Evolutionary conservation across 2,329 filamentous ascomycete species (phyloP), one percentile per base, ranked within the genome.

Genomic region (Aspergillus carbonarius): DNA sequence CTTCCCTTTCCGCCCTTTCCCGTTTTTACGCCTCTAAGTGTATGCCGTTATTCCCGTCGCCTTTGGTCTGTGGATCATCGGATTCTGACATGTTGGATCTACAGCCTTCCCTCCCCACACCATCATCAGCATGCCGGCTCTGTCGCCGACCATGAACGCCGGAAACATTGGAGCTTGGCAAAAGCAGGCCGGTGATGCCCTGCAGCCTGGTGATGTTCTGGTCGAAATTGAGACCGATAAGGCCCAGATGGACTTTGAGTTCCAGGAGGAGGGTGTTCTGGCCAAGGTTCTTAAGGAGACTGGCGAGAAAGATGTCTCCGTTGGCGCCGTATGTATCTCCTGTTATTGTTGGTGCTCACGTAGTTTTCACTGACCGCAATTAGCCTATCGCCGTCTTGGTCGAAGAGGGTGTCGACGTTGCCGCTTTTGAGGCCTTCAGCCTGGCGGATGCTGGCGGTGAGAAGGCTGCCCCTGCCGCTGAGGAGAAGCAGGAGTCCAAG

Each of bases 221-320:
- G 93, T 96, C 68, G 93, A 96, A 84, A 96, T 98, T 72, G 95
- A 99, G 85, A 99, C 95, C 70, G 95, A 99, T 81, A 99, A 99
- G 85, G 95, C 95, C 65, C 95, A 98, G 83, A 99, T 99, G 95
- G 95, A 99, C 83, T 98, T 99, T 77, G 95, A 99, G 80, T 98
- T 96, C 81, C 95, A 99, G 80, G 95, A 99, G 73, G 95, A 98
- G 76, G 95, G 93, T 82, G 85, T 96, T 61, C 84, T 99, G 68
- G 93, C 95, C 72, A 96, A 96, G 85, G 85, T 98, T 64, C 83
- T 99, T 73, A 95, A 92, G 82, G 90, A 96, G 47, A 88, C 89
- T 60, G 96, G 96, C 66, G 89, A 89, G 78, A 99, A 98, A 84
- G 95, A 99, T 76, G 82, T 99, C 63, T 78, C 93, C 30, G 92